Evolutionary conservation across 352 stramenopile genomes (phyloP), one percentile per base, ranked within the genome.

Genomic region (Thalassiosira livingstoniorum): DNA sequence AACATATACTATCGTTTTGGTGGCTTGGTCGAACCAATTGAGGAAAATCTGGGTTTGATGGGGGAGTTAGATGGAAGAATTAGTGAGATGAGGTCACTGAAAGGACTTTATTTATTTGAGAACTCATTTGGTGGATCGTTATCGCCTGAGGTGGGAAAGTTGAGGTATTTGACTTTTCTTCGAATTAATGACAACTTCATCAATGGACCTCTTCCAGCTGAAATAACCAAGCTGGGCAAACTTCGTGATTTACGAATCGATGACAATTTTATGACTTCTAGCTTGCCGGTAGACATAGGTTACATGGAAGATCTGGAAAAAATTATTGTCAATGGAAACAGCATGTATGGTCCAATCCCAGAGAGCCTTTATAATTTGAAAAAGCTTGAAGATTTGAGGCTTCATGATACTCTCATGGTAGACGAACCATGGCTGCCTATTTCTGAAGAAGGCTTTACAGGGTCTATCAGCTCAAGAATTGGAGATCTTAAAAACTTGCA

Each of bases 401-500:
- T 84, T 4, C 29, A 80, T 68, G 27, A 80, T 23, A 84, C 53
- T 0, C 18, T 72, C 2, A 67, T 32, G n/a, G 29, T 1, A 27
- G 55, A 67, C n/a, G 13, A 25, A 13, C 55, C 68, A 0, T 67
- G 37, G 55, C 29, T 76, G 13, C 31, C 31, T n/a, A 18, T 35
- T 35, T 47, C 37, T 4, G 25, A 60, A 61, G 53, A 60, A 35
- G 53, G 54, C 15, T 84, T 72, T 32, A 37, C 61, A n/a, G 77
- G 77, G n/a, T 31, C 62, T 7, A 5, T 75, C 7, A 68, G 39
- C 37, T 35, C 74, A 21, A 45, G 85, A 23, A 57, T 92, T 18
- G 86, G 78, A 4, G 83, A 81, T 43, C 27, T 92, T 25, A 83
- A 78, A 58, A 57, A 70, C 5, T 27, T 92, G 23, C 68, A 54